These are phyloP conservation scores for Lichtheimia corymbifera DNA, from an alignment of 371 early-diverging fungal species.

Conservation along the genomic window DNA sequence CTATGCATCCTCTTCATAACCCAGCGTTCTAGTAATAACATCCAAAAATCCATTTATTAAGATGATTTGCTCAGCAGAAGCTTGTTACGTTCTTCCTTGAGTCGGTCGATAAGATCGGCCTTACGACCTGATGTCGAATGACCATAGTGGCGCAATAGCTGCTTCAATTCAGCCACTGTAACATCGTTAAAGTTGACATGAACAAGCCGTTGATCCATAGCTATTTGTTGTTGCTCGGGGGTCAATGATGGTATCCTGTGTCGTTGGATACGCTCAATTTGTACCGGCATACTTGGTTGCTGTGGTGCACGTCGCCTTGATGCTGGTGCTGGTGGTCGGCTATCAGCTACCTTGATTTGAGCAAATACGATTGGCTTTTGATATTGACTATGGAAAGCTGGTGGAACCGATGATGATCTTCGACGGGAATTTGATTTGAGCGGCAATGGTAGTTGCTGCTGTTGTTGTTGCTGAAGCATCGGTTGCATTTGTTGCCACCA, in stretches of 20 bases:
- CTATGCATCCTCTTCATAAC: too few relatives aligned
- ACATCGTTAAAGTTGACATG: constrained; percentile 65
- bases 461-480: background rate
- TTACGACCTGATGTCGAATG: constrained; percentile 57
- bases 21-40: too few relatives aligned
- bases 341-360: constrained; percentile 10
- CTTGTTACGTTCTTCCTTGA: constrained; percentile 53
- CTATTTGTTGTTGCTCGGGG: constrained; percentile 22
- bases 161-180: constrained; percentile 71
- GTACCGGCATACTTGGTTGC: constrained; percentile 8
- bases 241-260: background rate
- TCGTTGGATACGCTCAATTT: constrained; percentile 15
- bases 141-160: constrained; percentile 52
- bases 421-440: constrained; percentile 1
- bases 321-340: constrained; percentile 2
- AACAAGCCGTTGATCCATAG: constrained; percentile 55
- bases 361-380: constrained; percentile 8
- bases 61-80: background rate
- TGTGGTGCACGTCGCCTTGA: background rate
- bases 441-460: constrained; percentile 6
- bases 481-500: constrained; percentile 2
- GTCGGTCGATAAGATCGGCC: constrained; percentile 29
- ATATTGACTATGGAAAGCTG: constrained; percentile 4
- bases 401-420: constrained; percentile 13
- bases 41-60: too few relatives aligned